Percentiles rank a stretch among this genome's conserved stretches.
Evolutionary conservation across 129 eudicot species (phyloP).

Genomic region (Escallonia rubra): DNA sequence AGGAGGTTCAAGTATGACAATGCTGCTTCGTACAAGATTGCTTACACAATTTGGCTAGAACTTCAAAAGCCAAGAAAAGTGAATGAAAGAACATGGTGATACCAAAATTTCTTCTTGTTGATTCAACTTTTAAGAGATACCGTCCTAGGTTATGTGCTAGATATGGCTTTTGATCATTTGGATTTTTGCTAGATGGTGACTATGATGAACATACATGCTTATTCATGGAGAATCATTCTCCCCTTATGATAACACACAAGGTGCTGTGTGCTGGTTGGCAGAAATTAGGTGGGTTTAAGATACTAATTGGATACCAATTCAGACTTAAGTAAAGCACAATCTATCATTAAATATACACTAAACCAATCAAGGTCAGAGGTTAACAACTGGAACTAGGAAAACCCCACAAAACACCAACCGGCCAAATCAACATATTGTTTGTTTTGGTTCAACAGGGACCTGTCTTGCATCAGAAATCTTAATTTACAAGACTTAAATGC

Average conservation of each 20-base stretch:
- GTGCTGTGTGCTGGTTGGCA: slow-evolving; percentile 16
- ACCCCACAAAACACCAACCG: background rate
- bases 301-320: background rate
- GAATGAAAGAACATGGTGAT: too few species aligned
- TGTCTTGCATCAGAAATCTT: background rate
- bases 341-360: background rate
- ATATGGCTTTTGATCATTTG: background rate
- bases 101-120: too few species aligned
- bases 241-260: background rate
- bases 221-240: background rate
- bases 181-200: background rate
- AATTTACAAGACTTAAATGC: background rate
- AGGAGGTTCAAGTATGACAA: too few species aligned
- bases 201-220: background rate
- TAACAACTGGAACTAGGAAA: slow-evolving; percentile 7
- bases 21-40: too few species aligned
- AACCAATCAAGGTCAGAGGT: slow-evolving; percentile 3
- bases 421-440: background rate
- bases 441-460: background rate
- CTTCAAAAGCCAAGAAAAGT: too few species aligned
- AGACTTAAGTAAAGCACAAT: slow-evolving; percentile 6
- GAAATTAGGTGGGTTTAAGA: background rate
- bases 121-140: background rate
- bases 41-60: too few species aligned
- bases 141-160: background rate